Percentiles rank a stretch among this genome's conserved stretches.
phyloP scores from a whole-genome alignment of 176 grass and related monocot genomes.

The Canna indica region DNA sequence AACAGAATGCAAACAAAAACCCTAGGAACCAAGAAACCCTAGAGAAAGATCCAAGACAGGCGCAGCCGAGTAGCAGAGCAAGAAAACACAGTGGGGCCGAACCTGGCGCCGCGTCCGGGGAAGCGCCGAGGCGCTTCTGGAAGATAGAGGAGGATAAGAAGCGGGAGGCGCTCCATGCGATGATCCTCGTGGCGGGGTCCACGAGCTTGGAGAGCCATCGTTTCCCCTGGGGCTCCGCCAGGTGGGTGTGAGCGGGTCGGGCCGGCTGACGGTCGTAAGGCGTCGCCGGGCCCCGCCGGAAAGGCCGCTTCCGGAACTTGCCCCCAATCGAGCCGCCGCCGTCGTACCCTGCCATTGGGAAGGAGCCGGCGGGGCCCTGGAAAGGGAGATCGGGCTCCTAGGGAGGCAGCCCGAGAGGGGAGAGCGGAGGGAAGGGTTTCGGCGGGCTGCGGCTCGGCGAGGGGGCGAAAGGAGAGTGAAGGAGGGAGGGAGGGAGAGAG shows the following conservation, averaged over 20 bases:
- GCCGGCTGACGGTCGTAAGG: conserved; percentile 5
- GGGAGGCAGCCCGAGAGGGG: too few relatives aligned
- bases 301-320: conserved; percentile 12
- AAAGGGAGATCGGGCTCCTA: too few relatives aligned
- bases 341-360: not conserved
- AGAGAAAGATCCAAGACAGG: not conserved
- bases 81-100: not conserved
- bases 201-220: not conserved
- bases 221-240: not conserved
- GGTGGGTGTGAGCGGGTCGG: not conserved
- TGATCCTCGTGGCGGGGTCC: not conserved
- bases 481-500: too few relatives aligned
- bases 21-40: not conserved
- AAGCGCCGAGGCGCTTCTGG: not conserved
- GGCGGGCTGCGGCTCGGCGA: too few relatives aligned
- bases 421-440: too few relatives aligned
- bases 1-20: not conserved
- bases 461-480: too few relatives aligned
- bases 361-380: not conserved
- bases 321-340: not conserved
- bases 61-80: not conserved
- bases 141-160: conserved; percentile 28
- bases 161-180: conserved; percentile 22
- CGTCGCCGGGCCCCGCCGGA: not conserved
- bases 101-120: not conserved